Conservation (phyloP, 805 yeast genomes). For the Suhomyces vadensis region DNA sequence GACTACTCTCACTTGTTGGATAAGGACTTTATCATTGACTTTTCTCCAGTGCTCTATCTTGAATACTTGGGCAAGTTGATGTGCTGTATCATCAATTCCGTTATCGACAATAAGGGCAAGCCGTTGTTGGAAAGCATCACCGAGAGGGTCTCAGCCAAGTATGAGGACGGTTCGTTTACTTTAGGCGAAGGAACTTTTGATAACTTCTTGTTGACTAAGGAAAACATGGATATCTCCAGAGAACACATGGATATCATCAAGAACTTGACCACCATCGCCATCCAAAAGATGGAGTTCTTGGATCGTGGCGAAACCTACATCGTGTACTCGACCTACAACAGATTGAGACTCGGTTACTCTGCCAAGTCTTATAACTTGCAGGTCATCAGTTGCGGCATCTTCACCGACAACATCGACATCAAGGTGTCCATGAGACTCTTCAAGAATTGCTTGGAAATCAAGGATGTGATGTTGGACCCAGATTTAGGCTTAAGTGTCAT, state of each 20-base stretch:
- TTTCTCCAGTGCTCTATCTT: conserved; percentile 37
- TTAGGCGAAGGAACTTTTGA: conserved; percentile 2
- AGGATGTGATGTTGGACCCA: conserved; percentile 54
- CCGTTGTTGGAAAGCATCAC: conserved; percentile 33
- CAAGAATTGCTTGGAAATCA: conserved; percentile 51
- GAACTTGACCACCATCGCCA: conserved; percentile 33
- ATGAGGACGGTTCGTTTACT: conserved; percentile 8
- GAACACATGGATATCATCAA: conserved; percentile 28
- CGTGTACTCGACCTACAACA: conserved; percentile 49
- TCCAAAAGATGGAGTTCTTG: conserved; percentile 44
- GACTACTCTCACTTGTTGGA: conserved; percentile 21
- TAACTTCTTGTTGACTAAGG: conserved; percentile 4
- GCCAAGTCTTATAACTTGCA: conserved; percentile 60
- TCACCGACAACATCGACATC: conserved; percentile 46
- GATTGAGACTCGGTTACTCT: conserved; percentile 51
- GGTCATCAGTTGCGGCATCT: conserved; percentile 58
- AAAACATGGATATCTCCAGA: conserved; percentile 22
- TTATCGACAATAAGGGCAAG: conserved; percentile 24
- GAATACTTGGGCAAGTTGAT: conserved; percentile 36
- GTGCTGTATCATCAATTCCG: conserved; percentile 35
- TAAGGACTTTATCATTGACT: conserved; percentile 28
- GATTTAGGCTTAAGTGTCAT: conserved; percentile 52
- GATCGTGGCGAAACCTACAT: conserved; percentile 61
- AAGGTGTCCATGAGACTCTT: conserved; percentile 47
- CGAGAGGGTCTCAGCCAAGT: conserved; percentile 22